Base-by-base conservation (phyloP, 371 early-diverging fungal genomes). In the Antonospora locustae region DNA sequence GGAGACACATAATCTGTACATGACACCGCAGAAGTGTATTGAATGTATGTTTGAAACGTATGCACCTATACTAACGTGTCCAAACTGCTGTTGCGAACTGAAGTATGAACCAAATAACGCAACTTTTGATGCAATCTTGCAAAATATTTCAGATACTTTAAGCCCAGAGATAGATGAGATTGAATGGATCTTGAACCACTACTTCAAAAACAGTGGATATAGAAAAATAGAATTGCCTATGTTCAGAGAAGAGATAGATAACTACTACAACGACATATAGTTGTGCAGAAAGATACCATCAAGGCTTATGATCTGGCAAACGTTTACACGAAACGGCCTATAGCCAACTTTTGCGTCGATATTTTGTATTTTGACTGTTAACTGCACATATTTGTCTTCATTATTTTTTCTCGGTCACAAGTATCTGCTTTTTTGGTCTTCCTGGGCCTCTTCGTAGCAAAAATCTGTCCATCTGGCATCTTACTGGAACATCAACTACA, bases 361-460 rank as follows among this genome's bases (percentile, higher is more conserved):
- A n/a, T n/a, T n/a, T n/a, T n/a, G n/a, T n/a, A n/a, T n/a, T n/a
- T n/a, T n/a, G n/a, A n/a, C n/a, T n/a, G n/a, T n/a, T n/a, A n/a
- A n/a, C n/a, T n/a, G n/a, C n/a, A n/a, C n/a, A n/a, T n/a, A n/a
- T n/a, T n/a, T n/a, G n/a, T n/a, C n/a, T n/a, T n/a, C n/a, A n/a
- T n/a, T n/a, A n/a, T n/a, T n/a, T n/a, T n/a, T n/a, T n/a, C n/a
- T n/a, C n/a, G n/a, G n/a, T n/a, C n/a, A n/a, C n/a, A n/a, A n/a
- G n/a, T n/a, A n/a, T n/a, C n/a, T n/a, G n/a, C n/a, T 62, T 62
- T 23, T 62, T 62, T 0, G 63, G 63, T 32, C 63, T 62, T 25
- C 63, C 63, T 17, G 63, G 63, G 0, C 63, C 63, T 19, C 43
- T 55, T 22, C 43, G 55, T 2, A 62, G 22, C 7, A 48, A 34